Conservation (phyloP, 805 yeast genomes). For the Saccharomyces jurei region DNA sequence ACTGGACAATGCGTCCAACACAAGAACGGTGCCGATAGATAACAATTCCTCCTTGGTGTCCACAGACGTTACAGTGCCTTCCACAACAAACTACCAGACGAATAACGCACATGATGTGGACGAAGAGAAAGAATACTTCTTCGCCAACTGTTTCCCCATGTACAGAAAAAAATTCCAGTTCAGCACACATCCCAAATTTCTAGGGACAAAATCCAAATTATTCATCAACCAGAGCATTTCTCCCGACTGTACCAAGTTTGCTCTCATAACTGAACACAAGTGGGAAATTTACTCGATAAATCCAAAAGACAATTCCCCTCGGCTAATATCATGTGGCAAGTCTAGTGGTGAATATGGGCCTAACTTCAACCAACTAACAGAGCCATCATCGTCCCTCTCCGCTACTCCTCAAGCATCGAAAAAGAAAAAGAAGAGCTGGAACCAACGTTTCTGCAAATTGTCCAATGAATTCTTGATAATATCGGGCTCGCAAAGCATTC, state of each 20-base stretch:
- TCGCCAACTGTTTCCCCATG: conserved; percentile 75
- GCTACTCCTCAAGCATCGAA: conserved; percentile 7
- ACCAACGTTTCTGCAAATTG: conserved; percentile 50
- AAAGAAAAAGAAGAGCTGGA: conserved; percentile 37
- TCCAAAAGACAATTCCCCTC: conserved; percentile 37
- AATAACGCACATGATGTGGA: conserved; percentile 12
- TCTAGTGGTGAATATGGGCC: conserved; percentile 61
- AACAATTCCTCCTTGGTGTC: conserved; percentile 6
- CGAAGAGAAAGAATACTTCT: conserved; percentile 52
- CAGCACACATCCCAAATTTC: conserved; percentile 44
- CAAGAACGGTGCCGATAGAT: conserved; percentile 19
- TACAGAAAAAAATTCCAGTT: conserved; percentile 55
- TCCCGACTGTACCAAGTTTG: conserved; percentile 57
- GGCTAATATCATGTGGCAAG: conserved; percentile 57
- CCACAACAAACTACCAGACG: not conserved
- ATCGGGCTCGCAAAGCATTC: conserved; percentile 61
- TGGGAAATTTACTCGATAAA: conserved; percentile 67
- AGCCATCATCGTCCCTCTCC: conserved; percentile 10
- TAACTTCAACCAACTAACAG: conserved; percentile 34
- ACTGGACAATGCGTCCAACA: conserved; percentile 19
- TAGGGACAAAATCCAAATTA: conserved; percentile 40
- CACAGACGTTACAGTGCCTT: not conserved
- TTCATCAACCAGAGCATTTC: conserved; percentile 53
- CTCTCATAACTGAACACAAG: conserved; percentile 53
- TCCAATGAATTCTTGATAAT: conserved; percentile 53